Evolutionary conservation across 805 yeast species (phyloP).

Genomic region (Kregervanrija pseudodelftensis): DNA sequence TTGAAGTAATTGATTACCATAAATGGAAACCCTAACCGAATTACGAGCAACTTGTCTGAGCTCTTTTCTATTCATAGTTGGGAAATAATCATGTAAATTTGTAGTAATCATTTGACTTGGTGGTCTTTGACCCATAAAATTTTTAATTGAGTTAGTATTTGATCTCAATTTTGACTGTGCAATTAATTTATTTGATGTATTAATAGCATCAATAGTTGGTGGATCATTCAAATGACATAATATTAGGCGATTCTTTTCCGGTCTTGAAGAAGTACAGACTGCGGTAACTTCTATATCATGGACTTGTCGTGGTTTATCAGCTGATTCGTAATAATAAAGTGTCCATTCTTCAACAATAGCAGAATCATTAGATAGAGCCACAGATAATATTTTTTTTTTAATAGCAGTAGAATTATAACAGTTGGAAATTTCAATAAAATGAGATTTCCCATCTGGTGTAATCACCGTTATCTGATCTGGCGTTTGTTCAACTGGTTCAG

Average conservation of each 20-base stretch:
- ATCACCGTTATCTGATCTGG: slow-evolving; percentile 48
- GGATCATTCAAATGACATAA: slow-evolving; percentile 56
- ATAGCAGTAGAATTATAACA: slow-evolving; percentile 78
- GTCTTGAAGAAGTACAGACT: slow-evolving; percentile 68
- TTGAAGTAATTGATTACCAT: slow-evolving; percentile 17
- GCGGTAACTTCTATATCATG: slow-evolving; percentile 64
- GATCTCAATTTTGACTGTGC: slow-evolving; percentile 1
- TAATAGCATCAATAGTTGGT: slow-evolving; percentile 57
- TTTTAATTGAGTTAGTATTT: slow-evolving; percentile 4
- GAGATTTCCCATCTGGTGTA: slow-evolving; percentile 64
- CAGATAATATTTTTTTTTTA: slow-evolving; percentile 38
- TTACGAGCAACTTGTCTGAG: slow-evolving; percentile 76
- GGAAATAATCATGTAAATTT: slow-evolving; percentile 86
- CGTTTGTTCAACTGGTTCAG: background rate
- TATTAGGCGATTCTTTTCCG: slow-evolving; percentile 48
- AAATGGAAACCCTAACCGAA: slow-evolving; percentile 71
- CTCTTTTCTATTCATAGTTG: slow-evolving; percentile 64
- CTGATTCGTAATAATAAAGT: slow-evolving; percentile 42
- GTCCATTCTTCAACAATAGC: slow-evolving; percentile 45
- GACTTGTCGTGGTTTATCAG: slow-evolving; percentile 29
- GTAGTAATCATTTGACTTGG: slow-evolving; percentile 88
- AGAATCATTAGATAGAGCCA: background rate
- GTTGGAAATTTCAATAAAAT: slow-evolving; percentile 63
- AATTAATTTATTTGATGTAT: slow-evolving; percentile 37
- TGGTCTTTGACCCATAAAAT: slow-evolving; percentile 82